A percentile compares a stretch with the other conserved stretches of the same genome.
Evolutionary conservation across 768 basidiomycete species (phyloP).

Genomic region (Auricularia sp.): DNA sequence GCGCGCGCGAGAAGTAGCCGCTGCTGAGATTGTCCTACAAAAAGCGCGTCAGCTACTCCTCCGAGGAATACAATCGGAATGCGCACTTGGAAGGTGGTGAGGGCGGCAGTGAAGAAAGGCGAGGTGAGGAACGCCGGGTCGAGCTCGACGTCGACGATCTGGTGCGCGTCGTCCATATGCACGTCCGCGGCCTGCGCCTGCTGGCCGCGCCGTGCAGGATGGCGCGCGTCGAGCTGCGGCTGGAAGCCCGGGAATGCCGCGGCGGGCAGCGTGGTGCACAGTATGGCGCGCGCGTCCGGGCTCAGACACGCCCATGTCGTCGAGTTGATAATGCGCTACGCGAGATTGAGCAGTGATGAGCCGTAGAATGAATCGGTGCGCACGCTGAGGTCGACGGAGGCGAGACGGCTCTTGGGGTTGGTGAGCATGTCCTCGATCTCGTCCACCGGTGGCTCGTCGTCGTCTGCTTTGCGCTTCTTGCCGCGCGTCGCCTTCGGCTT

Average conservation of each 20-base stretch:
- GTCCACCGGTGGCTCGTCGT: neutral
- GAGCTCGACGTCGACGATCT: neutral
- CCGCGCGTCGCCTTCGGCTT: neutral
- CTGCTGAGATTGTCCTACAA: neutral
- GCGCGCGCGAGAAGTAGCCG: neutral
- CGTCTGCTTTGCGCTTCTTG: neutral
- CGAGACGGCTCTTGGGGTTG: neutral
- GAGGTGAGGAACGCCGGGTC: neutral
- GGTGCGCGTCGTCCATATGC: neutral
- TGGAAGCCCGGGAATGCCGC: neutral
- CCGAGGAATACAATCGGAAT: neutral
- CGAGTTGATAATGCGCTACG: neutral
- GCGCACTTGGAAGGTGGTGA: neutral
- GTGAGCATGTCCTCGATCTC: neutral
- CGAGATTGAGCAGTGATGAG: neutral
- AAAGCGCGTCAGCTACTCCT: no score
- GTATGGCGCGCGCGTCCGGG: neutral
- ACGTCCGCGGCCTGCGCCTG: neutral
- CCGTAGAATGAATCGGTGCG: neutral
- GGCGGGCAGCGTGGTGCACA: neutral
- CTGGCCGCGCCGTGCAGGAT: neutral
- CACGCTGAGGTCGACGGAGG: neutral
- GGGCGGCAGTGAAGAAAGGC: neutral
- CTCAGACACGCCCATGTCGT: neutral
- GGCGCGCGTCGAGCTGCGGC: neutral